phyloP scores from a whole-genome alignment of 75 land plant genomes.

The Isoetes taiwanensis region DNA sequence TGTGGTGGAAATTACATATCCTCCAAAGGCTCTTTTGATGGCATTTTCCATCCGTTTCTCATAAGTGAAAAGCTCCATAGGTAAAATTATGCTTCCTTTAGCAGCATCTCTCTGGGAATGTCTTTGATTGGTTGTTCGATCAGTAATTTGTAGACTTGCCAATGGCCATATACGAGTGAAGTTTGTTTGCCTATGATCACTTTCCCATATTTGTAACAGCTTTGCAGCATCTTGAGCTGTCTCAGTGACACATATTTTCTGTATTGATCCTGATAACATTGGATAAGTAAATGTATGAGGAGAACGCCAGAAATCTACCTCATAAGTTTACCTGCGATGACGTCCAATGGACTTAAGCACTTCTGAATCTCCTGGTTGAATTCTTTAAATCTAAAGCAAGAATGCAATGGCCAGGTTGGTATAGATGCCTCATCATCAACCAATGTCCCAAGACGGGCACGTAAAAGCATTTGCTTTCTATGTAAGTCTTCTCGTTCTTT shows the following conservation, averaged over 20 bases:
- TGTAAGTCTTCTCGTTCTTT: constrained; percentile 7
- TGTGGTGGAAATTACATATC: constrained; percentile 12
- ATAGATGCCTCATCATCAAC: constrained; percentile 4
- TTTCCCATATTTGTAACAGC: constrained; percentile 16
- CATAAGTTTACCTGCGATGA: constrained; percentile 14
- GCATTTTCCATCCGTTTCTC: constrained; percentile 16
- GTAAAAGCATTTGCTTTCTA: background rate
- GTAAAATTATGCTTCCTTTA: constrained; percentile 12
- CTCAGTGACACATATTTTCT: constrained; percentile 12
- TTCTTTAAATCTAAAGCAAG: constrained; percentile 17
- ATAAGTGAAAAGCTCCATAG: constrained; percentile 9
- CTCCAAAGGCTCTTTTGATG: constrained; percentile 15
- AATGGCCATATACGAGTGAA: constrained; percentile 19
- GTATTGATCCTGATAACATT: constrained; percentile 5
- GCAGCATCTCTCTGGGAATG: background rate
- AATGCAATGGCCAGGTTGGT: constrained; percentile 22
- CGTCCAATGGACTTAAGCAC: constrained; percentile 13
- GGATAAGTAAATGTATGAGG: background rate
- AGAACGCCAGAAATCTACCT: background rate
- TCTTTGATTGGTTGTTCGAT: constrained; percentile 2
- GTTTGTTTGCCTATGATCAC: background rate
- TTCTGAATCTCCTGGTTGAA: constrained; percentile 1
- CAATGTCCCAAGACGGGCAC: constrained; percentile 13
- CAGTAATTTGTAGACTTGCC: constrained; percentile 12
- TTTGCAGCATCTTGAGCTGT: constrained; percentile 16